Conservation (phyloP, 176 grass and related monocot species). For the Carex cristatella region DNA sequence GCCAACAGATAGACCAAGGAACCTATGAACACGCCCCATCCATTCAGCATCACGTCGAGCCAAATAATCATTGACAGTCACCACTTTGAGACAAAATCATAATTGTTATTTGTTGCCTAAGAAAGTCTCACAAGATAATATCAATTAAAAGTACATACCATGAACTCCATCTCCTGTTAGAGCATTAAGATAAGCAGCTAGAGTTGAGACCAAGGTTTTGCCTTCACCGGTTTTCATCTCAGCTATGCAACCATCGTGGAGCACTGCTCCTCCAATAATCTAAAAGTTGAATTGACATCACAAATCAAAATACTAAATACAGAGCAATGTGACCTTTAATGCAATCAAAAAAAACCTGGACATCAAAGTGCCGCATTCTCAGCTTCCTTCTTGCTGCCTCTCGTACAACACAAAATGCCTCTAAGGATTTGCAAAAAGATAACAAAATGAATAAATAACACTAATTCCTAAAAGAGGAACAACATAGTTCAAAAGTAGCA, state of each 20-base stretch:
- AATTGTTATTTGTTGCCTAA: not conserved
- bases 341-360: constrained; percentile 55
- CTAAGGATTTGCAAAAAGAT: constrained; percentile 28
- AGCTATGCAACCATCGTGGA: constrained; percentile 93
- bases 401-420: constrained; percentile 78
- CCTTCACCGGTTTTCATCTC: constrained; percentile 98
- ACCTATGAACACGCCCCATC: constrained; percentile 93
- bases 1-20: constrained; percentile 88
- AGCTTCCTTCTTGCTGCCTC: constrained; percentile 84
- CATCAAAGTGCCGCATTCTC: constrained; percentile 84
- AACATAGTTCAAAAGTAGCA: not conserved
- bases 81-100: constrained; percentile 42
- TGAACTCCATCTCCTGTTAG: constrained; percentile 84
- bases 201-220: constrained; percentile 84
- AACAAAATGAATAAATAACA: not conserved
- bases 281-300: constrained; percentile 3
- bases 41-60: constrained; percentile 94
- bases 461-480: not conserved
- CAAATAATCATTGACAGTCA: constrained; percentile 99
- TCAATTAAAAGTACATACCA: constrained; percentile 38
- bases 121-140: not conserved
- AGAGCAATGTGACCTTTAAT: not conserved
- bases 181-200: constrained; percentile 82
- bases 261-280: constrained; percentile 96
- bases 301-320: not conserved